A percentile compares a stretch with the other conserved stretches of the same genome.
Evolutionary conservation across 1,284 basidiomycete species (phyloP).

Genomic region (Rhodotorula sp.): DNA sequence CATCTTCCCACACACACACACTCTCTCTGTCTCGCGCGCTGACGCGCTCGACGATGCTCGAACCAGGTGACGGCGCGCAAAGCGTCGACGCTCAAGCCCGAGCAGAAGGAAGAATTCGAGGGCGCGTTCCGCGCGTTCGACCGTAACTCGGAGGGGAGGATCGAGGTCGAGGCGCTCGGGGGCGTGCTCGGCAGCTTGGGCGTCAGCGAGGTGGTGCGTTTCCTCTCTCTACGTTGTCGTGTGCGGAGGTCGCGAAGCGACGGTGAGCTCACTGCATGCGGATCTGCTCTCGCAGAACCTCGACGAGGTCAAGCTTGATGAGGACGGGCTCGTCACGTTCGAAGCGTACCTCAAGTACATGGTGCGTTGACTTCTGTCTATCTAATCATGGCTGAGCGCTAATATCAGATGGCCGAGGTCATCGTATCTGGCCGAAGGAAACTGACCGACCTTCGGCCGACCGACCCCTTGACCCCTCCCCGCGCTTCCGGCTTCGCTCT

Average conservation of each 20-base stretch:
- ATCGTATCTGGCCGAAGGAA: no score
- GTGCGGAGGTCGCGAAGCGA: background rate
- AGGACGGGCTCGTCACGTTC: slow-evolving; percentile 82
- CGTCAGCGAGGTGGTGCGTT: slow-evolving; percentile 55
- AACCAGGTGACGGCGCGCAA: slow-evolving; percentile 82
- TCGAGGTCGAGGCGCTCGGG: slow-evolving; percentile 81
- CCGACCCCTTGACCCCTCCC: background rate
- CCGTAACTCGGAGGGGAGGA: slow-evolving; percentile 71
- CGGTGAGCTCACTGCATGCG: slow-evolving; percentile 61
- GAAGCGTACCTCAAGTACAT: slow-evolving; percentile 94
- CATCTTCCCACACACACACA: no score
- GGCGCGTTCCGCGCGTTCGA: slow-evolving; percentile 97
- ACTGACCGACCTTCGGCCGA: background rate
- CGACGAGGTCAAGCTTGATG: slow-evolving; percentile 73
- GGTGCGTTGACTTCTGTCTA: slow-evolving; percentile 55
- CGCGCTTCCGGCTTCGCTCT: background rate
- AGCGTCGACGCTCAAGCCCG: slow-evolving; percentile 88
- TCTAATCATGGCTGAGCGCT: no score
- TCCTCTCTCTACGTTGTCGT: background rate
- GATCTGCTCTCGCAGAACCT: slow-evolving; percentile 59
- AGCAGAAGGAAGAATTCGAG: slow-evolving; percentile 95
- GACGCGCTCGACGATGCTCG: slow-evolving; percentile 17
- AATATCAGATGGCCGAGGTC: no score
- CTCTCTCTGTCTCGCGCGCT: slow-evolving; percentile 35
- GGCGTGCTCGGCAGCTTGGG: slow-evolving; percentile 92